Conservation (phyloP, 306 rosid species). For the Pyrus betulifolia region DNA sequence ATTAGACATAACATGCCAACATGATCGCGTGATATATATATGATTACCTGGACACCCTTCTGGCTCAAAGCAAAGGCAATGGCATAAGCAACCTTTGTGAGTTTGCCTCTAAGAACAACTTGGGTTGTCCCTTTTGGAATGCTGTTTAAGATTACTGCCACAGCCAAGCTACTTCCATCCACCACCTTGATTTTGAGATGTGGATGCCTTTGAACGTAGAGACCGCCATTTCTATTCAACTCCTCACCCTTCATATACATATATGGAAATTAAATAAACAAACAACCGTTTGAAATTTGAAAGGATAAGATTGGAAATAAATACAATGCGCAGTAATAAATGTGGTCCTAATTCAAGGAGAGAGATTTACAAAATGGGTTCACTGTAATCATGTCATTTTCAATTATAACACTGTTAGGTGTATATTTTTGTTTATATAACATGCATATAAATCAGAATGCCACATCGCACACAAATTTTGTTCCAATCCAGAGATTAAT, state of each 20-base stretch:
- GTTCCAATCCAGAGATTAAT: too few species aligned
- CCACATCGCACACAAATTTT: rapidly evolving
- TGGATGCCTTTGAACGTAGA: slow-evolving; percentile 41
- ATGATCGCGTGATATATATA: neutral
- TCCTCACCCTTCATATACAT: slow-evolving; percentile 36
- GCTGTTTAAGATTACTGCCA: slow-evolving; percentile 42
- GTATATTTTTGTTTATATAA: too few species aligned
- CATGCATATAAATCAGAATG: too few species aligned
- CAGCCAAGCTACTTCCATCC: slow-evolving; percentile 67
- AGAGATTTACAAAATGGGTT: too few species aligned
- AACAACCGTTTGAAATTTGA: neutral
- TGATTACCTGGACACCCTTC: slow-evolving; percentile 42
- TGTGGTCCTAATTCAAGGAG: too few species aligned
- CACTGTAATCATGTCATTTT: too few species aligned
- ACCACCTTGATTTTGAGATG: slow-evolving; percentile 54
- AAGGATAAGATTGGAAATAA: neutral
- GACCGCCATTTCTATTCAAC: slow-evolving; percentile 51
- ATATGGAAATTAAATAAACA: neutral
- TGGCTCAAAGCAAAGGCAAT: slow-evolving; percentile 43
- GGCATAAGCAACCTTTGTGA: slow-evolving; percentile 63
- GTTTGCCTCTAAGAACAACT: slow-evolving; percentile 53
- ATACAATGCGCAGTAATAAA: neutral
- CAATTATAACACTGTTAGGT: too few species aligned
- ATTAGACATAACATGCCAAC: neutral
- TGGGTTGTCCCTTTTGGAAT: slow-evolving; percentile 58